Percentiles rank a stretch among this genome's conserved stretches.
These are phyloP conservation scores for Mortierella sp. DNA, from an alignment of 371 early-diverging fungal genomes.

Conservation along the genomic window DNA sequence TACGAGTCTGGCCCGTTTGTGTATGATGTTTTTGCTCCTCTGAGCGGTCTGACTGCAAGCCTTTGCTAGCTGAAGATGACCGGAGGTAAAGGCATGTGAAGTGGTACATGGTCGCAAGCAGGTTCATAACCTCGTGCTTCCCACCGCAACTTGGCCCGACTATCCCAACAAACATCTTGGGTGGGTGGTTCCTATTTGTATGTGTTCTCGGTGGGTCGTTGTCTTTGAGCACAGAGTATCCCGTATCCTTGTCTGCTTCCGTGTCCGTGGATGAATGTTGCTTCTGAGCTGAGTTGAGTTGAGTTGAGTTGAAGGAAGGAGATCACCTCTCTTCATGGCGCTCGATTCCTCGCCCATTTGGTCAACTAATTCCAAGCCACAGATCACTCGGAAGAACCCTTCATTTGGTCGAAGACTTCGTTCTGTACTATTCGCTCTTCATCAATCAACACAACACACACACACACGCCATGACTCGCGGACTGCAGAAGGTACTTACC, in stretches of 20 bases:
- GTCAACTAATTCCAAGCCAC: background rate
- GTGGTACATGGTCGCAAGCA: slow-evolving; percentile 66
- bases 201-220: too few species aligned
- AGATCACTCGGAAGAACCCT: background rate
- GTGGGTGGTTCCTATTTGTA: background rate
- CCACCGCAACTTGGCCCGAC: slow-evolving; percentile 82
- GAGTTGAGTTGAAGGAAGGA: background rate
- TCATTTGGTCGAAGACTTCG: too few species aligned
- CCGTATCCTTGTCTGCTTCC: background rate
- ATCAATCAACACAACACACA: background rate
- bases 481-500: slow-evolving; percentile 49
- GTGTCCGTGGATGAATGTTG: background rate
- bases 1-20: background rate
- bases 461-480: slow-evolving; percentile 46
- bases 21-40: slow-evolving; percentile 6
- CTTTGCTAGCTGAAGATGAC: background rate
- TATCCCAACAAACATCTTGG: slow-evolving; percentile 82
- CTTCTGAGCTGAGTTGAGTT: background rate
- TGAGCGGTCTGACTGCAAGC: background rate
- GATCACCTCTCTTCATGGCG: background rate
- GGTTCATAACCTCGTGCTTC: slow-evolving; percentile 76
- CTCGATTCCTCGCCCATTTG: background rate
- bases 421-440: background rate
- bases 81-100: slow-evolving; percentile 65
- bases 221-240: background rate